These are phyloP conservation scores for Lactuca saligna DNA, from an alignment of 129 eudicot species.

Conservation along the genomic window DNA sequence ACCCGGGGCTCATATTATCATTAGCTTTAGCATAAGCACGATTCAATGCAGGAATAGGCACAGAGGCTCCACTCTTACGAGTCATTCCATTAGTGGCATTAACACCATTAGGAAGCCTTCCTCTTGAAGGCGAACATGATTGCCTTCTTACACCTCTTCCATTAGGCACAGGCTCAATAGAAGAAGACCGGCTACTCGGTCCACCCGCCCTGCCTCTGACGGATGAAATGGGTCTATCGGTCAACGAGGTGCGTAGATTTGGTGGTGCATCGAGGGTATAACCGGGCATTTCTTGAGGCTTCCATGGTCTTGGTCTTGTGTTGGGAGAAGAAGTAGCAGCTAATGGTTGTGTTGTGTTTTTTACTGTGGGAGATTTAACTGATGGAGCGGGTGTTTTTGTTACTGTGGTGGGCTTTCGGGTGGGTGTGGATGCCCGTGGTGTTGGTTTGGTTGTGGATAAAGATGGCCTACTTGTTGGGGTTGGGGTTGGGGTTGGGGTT, in stretches of 20 bases:
- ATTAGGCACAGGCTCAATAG: conserved; percentile 70
- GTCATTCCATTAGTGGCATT: conserved; percentile 41
- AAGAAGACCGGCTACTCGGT: conserved; percentile 74
- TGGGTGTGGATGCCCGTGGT: conserved; percentile 74
- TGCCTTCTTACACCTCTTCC: conserved; percentile 71
- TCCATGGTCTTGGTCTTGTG: conserved; percentile 81
- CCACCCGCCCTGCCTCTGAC: conserved; percentile 85
- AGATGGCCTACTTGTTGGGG: conserved; percentile 45
- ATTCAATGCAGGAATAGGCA: conserved; percentile 71
- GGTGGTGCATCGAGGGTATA: conserved; percentile 90
- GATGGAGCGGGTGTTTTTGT: conserved; percentile 45
- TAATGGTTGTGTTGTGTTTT: conserved; percentile 40
- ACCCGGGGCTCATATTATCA: conserved; percentile 74
- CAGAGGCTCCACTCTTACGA: conserved; percentile 77
- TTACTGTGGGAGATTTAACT: conserved; percentile 41
- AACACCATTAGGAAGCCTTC: conserved; percentile 73
- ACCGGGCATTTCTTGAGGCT: conserved; percentile 99
- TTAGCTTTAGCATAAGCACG: conserved; percentile 84
- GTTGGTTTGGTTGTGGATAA: conserved; percentile 50
- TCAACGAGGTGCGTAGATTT: conserved; percentile 73
- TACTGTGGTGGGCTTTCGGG: conserved; percentile 55
- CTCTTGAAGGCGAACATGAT: conserved; percentile 94
- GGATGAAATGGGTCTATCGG: conserved; percentile 74
- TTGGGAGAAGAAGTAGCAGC: conserved; percentile 49
- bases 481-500: conserved; percentile 55